Evolutionary conservation across 2,329 filamentous ascomycete genomes (phyloP).

Genomic region (Fusarium keratoplasticum): DNA sequence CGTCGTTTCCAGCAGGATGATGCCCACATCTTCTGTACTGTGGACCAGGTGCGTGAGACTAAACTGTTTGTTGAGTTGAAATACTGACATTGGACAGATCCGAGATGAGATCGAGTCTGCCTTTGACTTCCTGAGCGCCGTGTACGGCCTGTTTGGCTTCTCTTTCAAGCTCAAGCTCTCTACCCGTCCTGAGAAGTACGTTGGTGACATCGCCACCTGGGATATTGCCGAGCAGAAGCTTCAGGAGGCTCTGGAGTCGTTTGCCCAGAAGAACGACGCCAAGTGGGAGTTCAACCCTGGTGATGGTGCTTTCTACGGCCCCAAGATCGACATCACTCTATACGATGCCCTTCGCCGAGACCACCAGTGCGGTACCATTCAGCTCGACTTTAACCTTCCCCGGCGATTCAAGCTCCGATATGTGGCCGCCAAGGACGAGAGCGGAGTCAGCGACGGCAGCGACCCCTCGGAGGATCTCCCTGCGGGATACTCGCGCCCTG

Average conservation of each 20-base stretch:
- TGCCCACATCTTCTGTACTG: slow-evolving; percentile 89
- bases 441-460: slow-evolving; percentile 56
- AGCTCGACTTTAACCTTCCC: slow-evolving; percentile 88
- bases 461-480: slow-evolving; percentile 61
- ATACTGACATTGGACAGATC: slow-evolving; percentile 45
- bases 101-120: slow-evolving; percentile 73
- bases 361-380: slow-evolving; percentile 77
- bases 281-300: slow-evolving; percentile 93
- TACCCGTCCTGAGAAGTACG: slow-evolving; percentile 87
- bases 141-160: slow-evolving; percentile 72
- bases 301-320: slow-evolving; percentile 97
- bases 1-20: slow-evolving; percentile 97
- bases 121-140: slow-evolving; percentile 86
- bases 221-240: slow-evolving; percentile 87
- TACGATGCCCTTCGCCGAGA: slow-evolving; percentile 84
- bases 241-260: slow-evolving; percentile 81
- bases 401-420: slow-evolving; percentile 56
- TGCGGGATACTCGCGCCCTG: slow-evolving; percentile 79
- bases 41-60: slow-evolving; percentile 49
- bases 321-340: slow-evolving; percentile 98
- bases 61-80: neutral
- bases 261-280: slow-evolving; percentile 69
- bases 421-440: slow-evolving; percentile 64
- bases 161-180: slow-evolving; percentile 95
- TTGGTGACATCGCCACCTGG: slow-evolving; percentile 90